Evolutionary conservation across 2,329 filamentous ascomycete genomes (phyloP), one percentile per base, ranked within the genome.

Genomic region (Lachnellula arida): DNA sequence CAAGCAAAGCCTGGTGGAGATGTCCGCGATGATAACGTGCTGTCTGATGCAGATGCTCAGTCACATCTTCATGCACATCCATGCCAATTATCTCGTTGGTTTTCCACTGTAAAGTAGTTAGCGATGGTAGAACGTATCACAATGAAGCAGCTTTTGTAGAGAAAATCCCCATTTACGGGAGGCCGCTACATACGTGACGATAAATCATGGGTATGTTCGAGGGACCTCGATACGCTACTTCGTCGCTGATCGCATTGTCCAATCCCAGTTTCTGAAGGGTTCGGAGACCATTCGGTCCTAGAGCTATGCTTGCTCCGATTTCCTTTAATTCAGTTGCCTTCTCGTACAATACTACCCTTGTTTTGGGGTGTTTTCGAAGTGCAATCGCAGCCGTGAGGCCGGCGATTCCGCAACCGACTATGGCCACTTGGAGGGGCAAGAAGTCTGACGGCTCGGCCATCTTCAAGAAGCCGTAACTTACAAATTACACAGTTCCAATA

Each of bases 331-430:
- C 57, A 1, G 58, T 63, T 2, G 72, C 71, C 50, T 67, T 64
- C 49, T 74, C 73, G 49, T 71, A 75, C 14, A 74, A 58, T 46
- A 66, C 65, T 8, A 72, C 67, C 49, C 70, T 63, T 42, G 72
- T 67, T 22, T 61, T 50, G 8, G 70, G 62, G 50, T 63, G 67
- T 32, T 67, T 54, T 7, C 60, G 57, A 0, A 73, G 61, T 2
- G 69, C 71, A 46, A 75, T 72, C 2, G 72, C 70, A 3, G 70
- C 65, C 1, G 69, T 69, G 19, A 75, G 67, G 7, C 73, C 73
- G 8, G 72, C 72, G 34, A 75, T 71, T 6, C 73, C 73, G 25
- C 65, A 69, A 15, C 73, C 73, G 19, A 71, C 60, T 34, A 75
- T 71, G 39, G 70, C 70, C 19, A 67, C 37, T 17, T 60, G 34